Evolutionary conservation across 2,329 filamentous ascomycete genomes (phyloP).

Genomic region (Talaromyces sp.): DNA sequence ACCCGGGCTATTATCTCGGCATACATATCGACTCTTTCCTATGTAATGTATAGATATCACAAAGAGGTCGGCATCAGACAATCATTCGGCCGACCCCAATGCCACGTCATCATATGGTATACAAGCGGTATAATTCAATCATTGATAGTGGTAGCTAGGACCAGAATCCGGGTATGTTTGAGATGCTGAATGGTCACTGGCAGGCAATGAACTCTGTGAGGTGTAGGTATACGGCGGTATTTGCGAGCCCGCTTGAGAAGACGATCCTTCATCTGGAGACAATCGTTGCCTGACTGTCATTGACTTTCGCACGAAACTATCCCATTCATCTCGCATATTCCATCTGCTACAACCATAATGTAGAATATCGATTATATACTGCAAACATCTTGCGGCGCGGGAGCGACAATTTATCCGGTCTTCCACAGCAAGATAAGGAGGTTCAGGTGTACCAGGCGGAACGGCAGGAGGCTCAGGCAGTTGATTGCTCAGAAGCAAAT

Average conservation of each 20-base stretch:
- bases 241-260: background rate
- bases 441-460: constrained; percentile 31
- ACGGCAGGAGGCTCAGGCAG: constrained; percentile 30
- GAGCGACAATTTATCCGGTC: constrained; percentile 34
- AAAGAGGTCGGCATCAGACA: background rate
- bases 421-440: constrained; percentile 30
- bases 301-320: constrained; percentile 34
- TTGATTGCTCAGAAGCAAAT: constrained; percentile 38
- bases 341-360: constrained; percentile 34
- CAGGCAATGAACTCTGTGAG: background rate
- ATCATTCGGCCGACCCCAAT: background rate
- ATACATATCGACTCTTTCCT: background rate
- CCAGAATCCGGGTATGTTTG: background rate
- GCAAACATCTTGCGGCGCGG: constrained; percentile 33
- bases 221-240: background rate
- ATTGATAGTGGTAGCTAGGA: constrained; percentile 5
- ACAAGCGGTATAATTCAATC: background rate
- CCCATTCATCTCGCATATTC: constrained; percentile 29
- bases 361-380: constrained; percentile 32
- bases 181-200: constrained; percentile 2
- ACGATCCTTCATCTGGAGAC: background rate
- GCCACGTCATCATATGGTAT: background rate
- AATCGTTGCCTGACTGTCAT: constrained; percentile 22
- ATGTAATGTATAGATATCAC: background rate
- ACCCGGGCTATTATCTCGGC: background rate